Evolutionary conservation across 371 early-diverging fungal genomes (phyloP), one percentile per base, ranked within the genome.

Genomic region (Gilbertella persicaria): DNA sequence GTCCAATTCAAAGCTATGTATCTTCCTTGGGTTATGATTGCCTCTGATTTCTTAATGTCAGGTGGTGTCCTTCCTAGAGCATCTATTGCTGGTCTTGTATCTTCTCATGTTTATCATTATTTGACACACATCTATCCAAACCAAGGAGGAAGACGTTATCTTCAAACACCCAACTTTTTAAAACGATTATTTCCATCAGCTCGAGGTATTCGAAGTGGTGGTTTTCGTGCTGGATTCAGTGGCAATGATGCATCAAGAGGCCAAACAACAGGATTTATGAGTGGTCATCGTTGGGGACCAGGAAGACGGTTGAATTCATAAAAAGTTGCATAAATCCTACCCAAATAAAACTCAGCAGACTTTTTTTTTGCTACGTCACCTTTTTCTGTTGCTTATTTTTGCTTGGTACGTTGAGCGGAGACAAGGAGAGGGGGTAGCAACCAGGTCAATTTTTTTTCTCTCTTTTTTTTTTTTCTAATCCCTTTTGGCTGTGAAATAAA

Each of bases 1-100:
- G 46, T 94, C 33, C 82, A 74, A 50, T 89, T 95, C 71, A 87
- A 89, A 72, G 94, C 89, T 37, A 21, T 25, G 19, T 45, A 86
- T 66, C 69, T 92, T 26, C 90, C 92, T n/a, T 85, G 78, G 79
- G 92, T 84, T 4, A 67, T 88, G 55, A 58, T 83, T 17, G 82
- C 66, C 13, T 81, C 75, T 46, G 83, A 78, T 12, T 78, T 69
- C 24, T 42, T 80, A 26, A 55, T 62, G 40, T 43, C 55, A n/a
- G 66, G 72, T 19, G 74, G 69, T 9, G 19, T 23, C 0, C 28
- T 79, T 2, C 79, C 83, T 0, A 59, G 45, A 52, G 52, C 50
- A 14, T 71, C 70, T 33, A 30, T 83, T 50, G 55, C 69, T 9
- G 88, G 88, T 4, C 60, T 82, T 13, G 60, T 62, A n/a, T 64